These are phyloP conservation scores for Myxozyma lipomycoides DNA, from an alignment of 805 yeast species.

Conservation along the genomic window DNA sequence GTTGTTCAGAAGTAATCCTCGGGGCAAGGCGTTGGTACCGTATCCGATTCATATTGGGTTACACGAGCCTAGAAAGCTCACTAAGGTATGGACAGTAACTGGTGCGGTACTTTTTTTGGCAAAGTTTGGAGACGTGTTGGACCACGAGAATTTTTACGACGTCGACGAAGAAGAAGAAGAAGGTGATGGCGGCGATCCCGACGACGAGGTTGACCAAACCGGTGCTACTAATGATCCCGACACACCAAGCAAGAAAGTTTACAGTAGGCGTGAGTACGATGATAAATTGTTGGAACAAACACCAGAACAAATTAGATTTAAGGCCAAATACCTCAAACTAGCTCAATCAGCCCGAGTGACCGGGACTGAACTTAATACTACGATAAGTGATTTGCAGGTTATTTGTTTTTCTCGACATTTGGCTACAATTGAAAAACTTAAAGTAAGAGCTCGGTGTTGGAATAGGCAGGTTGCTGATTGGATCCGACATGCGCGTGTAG, in stretches of 20 bases:
- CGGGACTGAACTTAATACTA: not conserved
- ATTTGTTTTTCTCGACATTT: constrained; percentile 3
- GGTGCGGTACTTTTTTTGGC: constrained; percentile 15
- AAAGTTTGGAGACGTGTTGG: constrained; percentile 12
- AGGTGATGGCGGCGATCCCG: not conserved
- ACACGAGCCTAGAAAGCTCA: not conserved
- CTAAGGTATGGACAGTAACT: constrained; percentile 8
- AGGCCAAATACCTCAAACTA: constrained; percentile 8
- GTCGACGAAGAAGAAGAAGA: constrained; percentile 1
- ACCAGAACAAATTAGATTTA: not conserved
- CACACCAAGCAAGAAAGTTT: not conserved
- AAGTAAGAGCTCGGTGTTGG: not conserved
- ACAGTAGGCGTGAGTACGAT: not conserved
- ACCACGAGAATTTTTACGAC: not conserved
- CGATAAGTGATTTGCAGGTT: constrained; percentile 9
- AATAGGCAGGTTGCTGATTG: not conserved
- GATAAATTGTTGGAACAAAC: not conserved
- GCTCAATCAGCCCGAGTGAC: constrained; percentile 2
- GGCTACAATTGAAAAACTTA: not conserved
- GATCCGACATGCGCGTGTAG: not conserved
- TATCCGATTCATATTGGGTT: not conserved
- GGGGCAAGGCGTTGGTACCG: not conserved
- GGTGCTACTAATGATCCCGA: not conserved
- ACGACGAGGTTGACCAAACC: not conserved
- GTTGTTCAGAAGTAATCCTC: not conserved